A percentile compares a stretch with the other conserved stretches of the same genome.
Conservation (phyloP, 306 rosid species). For the Gastrolobium villosum region DNA sequence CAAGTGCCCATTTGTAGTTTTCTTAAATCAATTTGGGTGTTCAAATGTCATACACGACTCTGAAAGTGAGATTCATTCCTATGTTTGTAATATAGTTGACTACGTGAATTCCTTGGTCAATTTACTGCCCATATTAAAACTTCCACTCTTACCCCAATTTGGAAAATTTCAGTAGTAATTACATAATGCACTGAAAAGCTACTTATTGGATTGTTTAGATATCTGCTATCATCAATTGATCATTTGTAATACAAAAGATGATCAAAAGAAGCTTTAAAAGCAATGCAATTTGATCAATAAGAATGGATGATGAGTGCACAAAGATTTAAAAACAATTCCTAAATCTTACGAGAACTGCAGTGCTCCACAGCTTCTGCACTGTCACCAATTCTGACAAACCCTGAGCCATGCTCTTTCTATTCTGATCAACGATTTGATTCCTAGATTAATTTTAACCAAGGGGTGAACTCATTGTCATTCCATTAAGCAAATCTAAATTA, state of each 20-base stretch:
- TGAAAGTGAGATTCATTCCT: conserved; percentile 8
- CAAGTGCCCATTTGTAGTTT: neutral
- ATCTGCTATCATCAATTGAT: neutral
- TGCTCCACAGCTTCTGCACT: conserved; percentile 75
- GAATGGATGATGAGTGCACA: conserved; percentile 32
- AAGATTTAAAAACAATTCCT: conserved; percentile 21
- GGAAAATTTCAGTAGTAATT: neutral
- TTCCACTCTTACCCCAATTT: neutral
- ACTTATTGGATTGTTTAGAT: conserved; percentile 8
- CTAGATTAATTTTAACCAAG: conserved; percentile 54
- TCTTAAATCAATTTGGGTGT: neutral
- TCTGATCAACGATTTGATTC: conserved; percentile 65
- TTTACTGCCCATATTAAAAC: neutral
- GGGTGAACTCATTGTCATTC: conserved; percentile 36
- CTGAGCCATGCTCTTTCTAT: conserved; percentile 58
- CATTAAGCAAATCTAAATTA: conserved; percentile 32
- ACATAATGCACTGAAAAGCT: neutral
- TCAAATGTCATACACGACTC: neutral
- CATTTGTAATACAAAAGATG: conserved; percentile 2
- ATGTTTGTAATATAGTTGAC: neutral
- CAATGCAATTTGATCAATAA: conserved; percentile 37
- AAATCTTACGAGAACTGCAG: conserved; percentile 71
- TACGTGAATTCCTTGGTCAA: neutral
- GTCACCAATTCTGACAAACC: conserved; percentile 66
- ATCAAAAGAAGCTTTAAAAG: neutral